Percentiles rank a stretch among this genome's conserved stretches.
These are phyloP conservation scores for Apostasia ramifera DNA, from an alignment of 106 monocot genomes.

Conservation along the genomic window DNA sequence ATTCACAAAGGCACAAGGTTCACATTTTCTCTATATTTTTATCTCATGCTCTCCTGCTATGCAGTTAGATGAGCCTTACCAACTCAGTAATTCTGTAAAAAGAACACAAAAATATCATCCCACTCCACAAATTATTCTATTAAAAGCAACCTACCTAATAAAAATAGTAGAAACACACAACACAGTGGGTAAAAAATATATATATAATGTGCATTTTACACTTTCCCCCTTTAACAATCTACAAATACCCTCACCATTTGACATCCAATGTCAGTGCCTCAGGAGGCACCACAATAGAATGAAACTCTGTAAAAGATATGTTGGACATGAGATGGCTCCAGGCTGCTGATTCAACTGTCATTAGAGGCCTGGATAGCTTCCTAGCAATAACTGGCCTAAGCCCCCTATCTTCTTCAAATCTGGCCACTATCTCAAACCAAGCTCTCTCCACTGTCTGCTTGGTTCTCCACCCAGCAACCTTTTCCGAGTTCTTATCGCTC, in stretches of 20 bases:
- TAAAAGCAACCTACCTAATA: too few species aligned
- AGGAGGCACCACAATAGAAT: slow-evolving; percentile 46
- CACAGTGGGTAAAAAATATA: too few species aligned
- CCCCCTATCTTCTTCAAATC: slow-evolving; percentile 32
- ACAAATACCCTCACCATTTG: slow-evolving; percentile 38
- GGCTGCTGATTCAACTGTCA: slow-evolving; percentile 30
- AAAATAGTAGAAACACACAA: too few species aligned
- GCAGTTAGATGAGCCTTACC: too few species aligned
- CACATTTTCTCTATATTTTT: too few species aligned
- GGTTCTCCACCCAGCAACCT: slow-evolving; percentile 56
- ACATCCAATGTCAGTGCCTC: slow-evolving; percentile 77
- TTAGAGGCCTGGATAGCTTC: slow-evolving; percentile 37
- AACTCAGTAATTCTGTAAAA: too few species aligned
- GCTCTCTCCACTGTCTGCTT: slow-evolving; percentile 37
- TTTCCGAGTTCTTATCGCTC: slow-evolving; percentile 46
- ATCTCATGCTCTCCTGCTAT: too few species aligned
- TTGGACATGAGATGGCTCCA: slow-evolving; percentile 82
- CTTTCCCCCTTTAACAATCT: too few species aligned
- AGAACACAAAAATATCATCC: too few species aligned
- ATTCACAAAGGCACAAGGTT: too few species aligned
- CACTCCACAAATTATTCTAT: too few species aligned
- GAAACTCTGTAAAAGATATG: slow-evolving; percentile 61
- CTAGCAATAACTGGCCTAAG: slow-evolving; percentile 36
- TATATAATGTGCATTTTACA: too few species aligned
- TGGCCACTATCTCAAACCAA: slow-evolving; percentile 60